Evolutionary conservation across 164 flowering plant genomes (phyloP).

Genomic region (Santalum album): DNA sequence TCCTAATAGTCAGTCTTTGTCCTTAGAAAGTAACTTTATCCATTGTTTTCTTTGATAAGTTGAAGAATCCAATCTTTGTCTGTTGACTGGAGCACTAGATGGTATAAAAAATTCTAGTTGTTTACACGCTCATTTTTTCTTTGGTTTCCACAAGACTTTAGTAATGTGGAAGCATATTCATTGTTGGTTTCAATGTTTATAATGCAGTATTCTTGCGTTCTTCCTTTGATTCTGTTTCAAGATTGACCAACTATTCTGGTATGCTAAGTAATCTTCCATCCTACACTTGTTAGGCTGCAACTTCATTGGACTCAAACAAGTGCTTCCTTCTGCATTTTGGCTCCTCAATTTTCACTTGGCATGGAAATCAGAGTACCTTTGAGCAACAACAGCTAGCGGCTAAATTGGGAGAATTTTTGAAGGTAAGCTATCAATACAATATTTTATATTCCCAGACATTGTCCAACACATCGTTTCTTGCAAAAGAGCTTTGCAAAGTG

Average conservation of each 20-base stretch:
- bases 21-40: no score
- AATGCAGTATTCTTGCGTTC: not conserved
- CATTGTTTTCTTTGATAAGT: no score
- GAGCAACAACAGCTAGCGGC: conserved; percentile 93
- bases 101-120: no score
- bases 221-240: not conserved
- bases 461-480: no score
- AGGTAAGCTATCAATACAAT: conserved; percentile 31
- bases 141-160: no score
- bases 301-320: conserved; percentile 76
- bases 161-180: no score
- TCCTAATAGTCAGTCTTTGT: no score
- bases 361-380: conserved; percentile 73
- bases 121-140: no score
- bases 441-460: not conserved
- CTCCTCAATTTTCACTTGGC: conserved; percentile 79
- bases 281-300: conserved; percentile 46
- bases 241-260: not conserved
- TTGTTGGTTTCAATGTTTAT: no score
- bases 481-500: no score
- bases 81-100: no score
- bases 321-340: conserved; percentile 96
- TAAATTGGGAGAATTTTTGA: conserved; percentile 85
- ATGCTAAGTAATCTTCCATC: not conserved
- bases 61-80: no score